These are phyloP conservation scores for Candida tallmaniae DNA, from an alignment of 805 yeast genomes.

Conservation along the genomic window DNA sequence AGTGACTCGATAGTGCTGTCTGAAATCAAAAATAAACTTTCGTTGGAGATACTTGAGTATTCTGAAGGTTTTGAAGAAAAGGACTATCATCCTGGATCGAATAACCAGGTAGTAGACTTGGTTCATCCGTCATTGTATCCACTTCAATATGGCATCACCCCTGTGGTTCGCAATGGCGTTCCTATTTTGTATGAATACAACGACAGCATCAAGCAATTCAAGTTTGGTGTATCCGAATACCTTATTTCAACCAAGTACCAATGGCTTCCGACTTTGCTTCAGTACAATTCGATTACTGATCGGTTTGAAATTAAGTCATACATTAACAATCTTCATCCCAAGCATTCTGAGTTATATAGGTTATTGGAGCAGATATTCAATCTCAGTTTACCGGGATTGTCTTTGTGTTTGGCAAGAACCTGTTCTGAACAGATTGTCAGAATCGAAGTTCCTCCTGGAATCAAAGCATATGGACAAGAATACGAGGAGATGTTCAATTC, in stretches of 20 bases:
- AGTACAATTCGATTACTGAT: constrained; percentile 3
- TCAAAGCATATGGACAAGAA: constrained; percentile 14
- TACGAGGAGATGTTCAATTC: constrained; percentile 2
- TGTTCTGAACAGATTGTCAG: constrained; percentile 10
- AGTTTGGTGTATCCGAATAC: constrained; percentile 9
- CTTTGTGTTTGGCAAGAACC: constrained; percentile 19
- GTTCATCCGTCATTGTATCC: constrained; percentile 41
- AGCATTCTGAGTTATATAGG: constrained; percentile 20
- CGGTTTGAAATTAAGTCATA: constrained; percentile 25
- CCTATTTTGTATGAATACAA: constrained; percentile 6
- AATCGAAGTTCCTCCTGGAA: constrained; percentile 12
- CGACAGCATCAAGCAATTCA: constrained; percentile 9
- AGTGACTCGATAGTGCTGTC: constrained; percentile 16
- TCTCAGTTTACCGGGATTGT: constrained; percentile 26
- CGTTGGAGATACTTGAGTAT: constrained; percentile 11
- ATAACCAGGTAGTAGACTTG: constrained; percentile 33
- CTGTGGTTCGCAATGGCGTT: constrained; percentile 3
- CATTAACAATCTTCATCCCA: constrained; percentile 41
- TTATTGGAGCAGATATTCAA: constrained; percentile 28
- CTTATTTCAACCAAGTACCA: constrained; percentile 25
- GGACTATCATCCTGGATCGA: constrained; percentile 37
- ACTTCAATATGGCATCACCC: constrained; percentile 25
- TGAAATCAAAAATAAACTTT: constrained; percentile 10
- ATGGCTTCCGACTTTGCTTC: constrained; percentile 31
- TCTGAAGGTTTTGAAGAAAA: constrained; percentile 11